Conservation (phyloP, 2,329 filamentous ascomycete genomes). For the Aspergillus hiratsukae region DNA sequence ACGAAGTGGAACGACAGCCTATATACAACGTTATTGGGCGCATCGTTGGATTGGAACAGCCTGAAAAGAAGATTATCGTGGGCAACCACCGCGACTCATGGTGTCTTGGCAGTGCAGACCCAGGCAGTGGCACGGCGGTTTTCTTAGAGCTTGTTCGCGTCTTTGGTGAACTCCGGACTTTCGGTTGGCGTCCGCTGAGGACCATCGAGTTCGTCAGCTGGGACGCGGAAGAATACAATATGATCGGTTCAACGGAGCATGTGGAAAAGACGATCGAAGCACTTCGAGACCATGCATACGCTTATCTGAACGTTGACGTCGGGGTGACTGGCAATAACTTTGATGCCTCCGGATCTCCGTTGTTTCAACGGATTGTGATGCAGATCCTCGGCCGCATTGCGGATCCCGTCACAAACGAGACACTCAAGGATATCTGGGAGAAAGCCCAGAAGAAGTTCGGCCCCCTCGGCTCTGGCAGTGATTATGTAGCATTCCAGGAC, state of each 20-base stretch:
- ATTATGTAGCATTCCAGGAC: slow-evolving; percentile 87
- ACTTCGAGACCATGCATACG: slow-evolving; percentile 70
- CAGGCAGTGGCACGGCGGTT: slow-evolving; percentile 82
- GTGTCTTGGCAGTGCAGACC: slow-evolving; percentile 81
- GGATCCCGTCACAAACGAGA: slow-evolving; percentile 68
- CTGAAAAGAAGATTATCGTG: slow-evolving; percentile 77
- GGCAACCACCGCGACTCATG: slow-evolving; percentile 93
- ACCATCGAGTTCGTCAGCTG: slow-evolving; percentile 96
- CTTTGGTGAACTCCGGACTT: slow-evolving; percentile 69
- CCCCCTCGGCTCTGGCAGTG: slow-evolving; percentile 68
- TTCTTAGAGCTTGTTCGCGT: slow-evolving; percentile 85
- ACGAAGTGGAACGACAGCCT: slow-evolving; percentile 73
- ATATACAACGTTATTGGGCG: slow-evolving; percentile 91
- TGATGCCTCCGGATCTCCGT: slow-evolving; percentile 71
- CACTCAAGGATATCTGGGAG: slow-evolving; percentile 73
- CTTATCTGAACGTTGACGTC: slow-evolving; percentile 87
- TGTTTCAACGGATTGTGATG: slow-evolving; percentile 68
- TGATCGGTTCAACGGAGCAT: slow-evolving; percentile 90
- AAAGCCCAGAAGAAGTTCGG: slow-evolving; percentile 55
- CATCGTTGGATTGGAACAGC: slow-evolving; percentile 79
- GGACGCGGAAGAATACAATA: slow-evolving; percentile 91
- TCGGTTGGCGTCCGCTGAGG: slow-evolving; percentile 86
- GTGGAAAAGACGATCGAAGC: slow-evolving; percentile 77
- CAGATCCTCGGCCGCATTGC: slow-evolving; percentile 69
- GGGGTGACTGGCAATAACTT: slow-evolving; percentile 74